Evolutionary conservation across 176 grass and related monocot genomes (phyloP), one percentile per base, ranked within the genome.

Genomic region (Oryza punctata): DNA sequence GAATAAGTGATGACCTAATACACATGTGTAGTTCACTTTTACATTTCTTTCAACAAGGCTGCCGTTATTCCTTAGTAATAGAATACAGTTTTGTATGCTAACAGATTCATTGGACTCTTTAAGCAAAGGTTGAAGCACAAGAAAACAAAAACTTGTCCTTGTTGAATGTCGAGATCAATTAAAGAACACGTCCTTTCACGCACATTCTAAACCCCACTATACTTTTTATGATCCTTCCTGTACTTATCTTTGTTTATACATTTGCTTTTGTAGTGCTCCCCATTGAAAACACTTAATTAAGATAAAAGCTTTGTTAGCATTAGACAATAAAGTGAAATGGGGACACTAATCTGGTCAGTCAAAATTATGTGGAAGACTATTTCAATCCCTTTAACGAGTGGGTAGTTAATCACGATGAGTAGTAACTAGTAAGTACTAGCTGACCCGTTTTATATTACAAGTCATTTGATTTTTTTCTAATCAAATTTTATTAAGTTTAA

Each of bases 241-340:
- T 41, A 46, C 75, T 88, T 59, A 65, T 71, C 73, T 82, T 54
- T 9, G 78, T 67, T 65, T 35, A 32, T 72, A 33, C 44, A 52
- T 78, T 78, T 69, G 41, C 72, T 32, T 54, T 59, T 57, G 10
- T 63, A 69, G 81, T 84, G 87, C 81, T 81, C 81, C 79, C 76
- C 27, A 69, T 49, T 45, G 15, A 63, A 61, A 61, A 61, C 57
- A 61, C 26, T 74, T 69, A 45, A 44, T 35, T 60, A 79, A 44
- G 72, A 49, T 1, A 18, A 1, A 30, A 15, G 67, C 25, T 67
- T 75, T 3, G 30, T 32, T 67, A 75, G 43, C 85, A 76, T 82
- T 3, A 21, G 37, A 54, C 19, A 67, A 37, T n/a, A 69, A 23
- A 80, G 81, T 30, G 65, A 52, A 4, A 61, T 4, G 13, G n/a